Base-by-base conservation (phyloP, 768 basidiomycete species). In the Rickenella mellea region DNA sequence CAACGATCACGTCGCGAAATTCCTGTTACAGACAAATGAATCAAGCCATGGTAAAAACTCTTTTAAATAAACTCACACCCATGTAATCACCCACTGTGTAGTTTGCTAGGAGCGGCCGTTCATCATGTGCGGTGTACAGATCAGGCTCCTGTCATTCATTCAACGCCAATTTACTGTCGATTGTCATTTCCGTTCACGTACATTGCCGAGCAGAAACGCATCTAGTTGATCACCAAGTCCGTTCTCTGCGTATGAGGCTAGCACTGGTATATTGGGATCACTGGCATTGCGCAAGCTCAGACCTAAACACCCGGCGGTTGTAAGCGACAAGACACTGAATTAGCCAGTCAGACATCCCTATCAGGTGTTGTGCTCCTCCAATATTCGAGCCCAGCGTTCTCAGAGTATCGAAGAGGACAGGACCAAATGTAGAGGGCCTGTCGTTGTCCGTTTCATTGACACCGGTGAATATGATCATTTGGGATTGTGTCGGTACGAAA, bases 91-190 rank as follows among this genome's bases (percentile, higher is more conserved):
- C 45, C 0, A 64, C 59, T 0, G 71, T 69, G 46, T 74, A 76
- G 43, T 74, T 76, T n/a, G 54, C 35, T 6, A 69, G 50, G 27
- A 55, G 52, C 1, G 69, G 65, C 24, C 73, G 61, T 44, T 68
- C 46, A 1, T 56, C 54, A 44, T 75, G 73, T 3, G 29, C 37
- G 0, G 65, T 58, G 51, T 75, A 83, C 40, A 81, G 62, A 59
- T 83, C 80, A 29, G 80, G 80, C 55, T 76, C 74, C 71, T 73
- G 45, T 19, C 41, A 41, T 39, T 29, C 15, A 17, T 10, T 5
- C 12, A 11, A 36, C 12, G 12, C 33, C 19, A 3, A 10, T 36
- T 36, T 10, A 11, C 12, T 14, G 15, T 36, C 2, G 10, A 32
- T 10, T 19, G 24, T 10, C n/a, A n/a, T n/a, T n/a, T 22, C 30